Conservation (phyloP, 495 filamentous ascomycete genomes). For the Hypoxylon fuscum region DNA sequence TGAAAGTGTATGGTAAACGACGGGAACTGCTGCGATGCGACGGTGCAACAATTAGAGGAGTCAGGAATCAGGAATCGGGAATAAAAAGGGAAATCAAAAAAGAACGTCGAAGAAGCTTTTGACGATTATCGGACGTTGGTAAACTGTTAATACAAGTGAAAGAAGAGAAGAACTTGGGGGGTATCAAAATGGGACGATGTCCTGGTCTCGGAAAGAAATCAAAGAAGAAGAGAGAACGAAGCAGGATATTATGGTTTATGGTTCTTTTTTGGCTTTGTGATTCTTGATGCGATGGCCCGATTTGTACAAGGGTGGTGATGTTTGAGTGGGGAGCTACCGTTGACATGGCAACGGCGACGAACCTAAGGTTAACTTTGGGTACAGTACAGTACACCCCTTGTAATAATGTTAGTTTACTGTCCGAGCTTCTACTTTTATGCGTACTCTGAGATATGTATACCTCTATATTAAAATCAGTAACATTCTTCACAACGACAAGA, state of each 20-base stretch:
- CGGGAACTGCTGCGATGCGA: slow-evolving; percentile 14
- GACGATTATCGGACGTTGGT: slow-evolving; percentile 18
- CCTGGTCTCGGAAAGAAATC: slow-evolving; percentile 26
- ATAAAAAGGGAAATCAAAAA: slow-evolving; percentile 23
- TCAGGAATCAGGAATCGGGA: slow-evolving; percentile 3
- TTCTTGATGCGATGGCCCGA: slow-evolving; percentile 21
- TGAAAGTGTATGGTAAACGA: neutral
- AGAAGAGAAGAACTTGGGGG: slow-evolving; percentile 40
- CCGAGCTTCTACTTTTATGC: no score
- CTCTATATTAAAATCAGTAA: no score
- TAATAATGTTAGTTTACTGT: no score
- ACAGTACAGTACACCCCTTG: no score
- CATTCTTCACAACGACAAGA: no score
- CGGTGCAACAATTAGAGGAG: neutral
- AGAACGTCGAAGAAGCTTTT: slow-evolving; percentile 9
- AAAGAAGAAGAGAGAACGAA: slow-evolving; percentile 5
- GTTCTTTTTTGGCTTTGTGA: slow-evolving; percentile 19
- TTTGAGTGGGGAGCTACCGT: slow-evolving; percentile 33
- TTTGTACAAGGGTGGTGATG: slow-evolving; percentile 20
- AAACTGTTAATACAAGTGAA: slow-evolving; percentile 48
- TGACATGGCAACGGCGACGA: slow-evolving; percentile 37
- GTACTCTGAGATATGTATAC: no score
- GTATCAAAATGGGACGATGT: slow-evolving; percentile 28
- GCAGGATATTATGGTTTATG: neutral
- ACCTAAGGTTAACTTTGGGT: slow-evolving; percentile 1